Base-by-base conservation (phyloP, 768 basidiomycete genomes). In the Suillus sp. region DNA sequence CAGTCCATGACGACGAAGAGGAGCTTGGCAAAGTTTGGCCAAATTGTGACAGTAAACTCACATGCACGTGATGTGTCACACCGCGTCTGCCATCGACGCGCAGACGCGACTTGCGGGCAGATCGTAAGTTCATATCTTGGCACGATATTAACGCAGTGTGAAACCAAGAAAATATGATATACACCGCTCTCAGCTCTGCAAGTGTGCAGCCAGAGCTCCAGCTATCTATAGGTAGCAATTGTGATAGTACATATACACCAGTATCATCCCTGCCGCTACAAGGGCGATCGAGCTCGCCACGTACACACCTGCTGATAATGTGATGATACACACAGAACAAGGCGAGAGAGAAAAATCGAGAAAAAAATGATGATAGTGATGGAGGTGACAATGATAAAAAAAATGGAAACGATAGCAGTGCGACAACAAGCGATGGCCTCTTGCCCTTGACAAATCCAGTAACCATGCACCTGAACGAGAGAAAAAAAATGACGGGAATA, bases 61-160 rank as follows among this genome's bases (percentile, higher is more conserved):
- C 65, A 20, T 27, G 65, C 73, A 74, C 69, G 71, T 75, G 73
- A 2, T 10, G 0, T 18, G 74, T 75, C 74, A 75, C 72, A 55
- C 5, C 73, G 72, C 65, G 73, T 75, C 51, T 14, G 66, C 65
- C 67, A 70, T 67, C 48, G 64, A 47, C 72, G 72, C 72, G 72
- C 66, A 67, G 45, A n/a, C n/a, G 63, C 66, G 25, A 48, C 25
- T 25, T 35, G 22, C 14, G 55, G 35, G 7, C 34, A 55, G 32
- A 67, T 64, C 54, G 60, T 51, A 22, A n/a, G 59, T n/a, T 32
- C 2, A 25, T 14, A 22, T 48, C 22, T 14, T 25, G 22, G 47
- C 22, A 22, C 45, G n/a, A 45, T 45, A 22, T 22, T 47, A 22
- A 13, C 13, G n/a, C 32, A 34, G 27, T 2, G n/a, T 30, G 32